Conservation (phyloP, 1,284 basidiomycete genomes). For the Cryptococcus sp. region DNA sequence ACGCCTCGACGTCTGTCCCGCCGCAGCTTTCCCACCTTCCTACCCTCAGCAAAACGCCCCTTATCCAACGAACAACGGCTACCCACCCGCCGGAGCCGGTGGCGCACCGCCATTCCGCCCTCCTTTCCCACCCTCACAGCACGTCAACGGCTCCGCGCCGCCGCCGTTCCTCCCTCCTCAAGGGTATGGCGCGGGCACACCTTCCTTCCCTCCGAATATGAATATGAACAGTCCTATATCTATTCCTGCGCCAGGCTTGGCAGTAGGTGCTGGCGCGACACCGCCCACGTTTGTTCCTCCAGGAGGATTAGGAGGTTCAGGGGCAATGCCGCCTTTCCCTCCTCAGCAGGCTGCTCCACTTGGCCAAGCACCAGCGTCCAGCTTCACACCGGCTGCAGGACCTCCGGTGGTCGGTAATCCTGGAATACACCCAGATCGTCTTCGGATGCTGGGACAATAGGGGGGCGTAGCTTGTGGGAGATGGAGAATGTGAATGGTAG, state of each 20-base stretch:
- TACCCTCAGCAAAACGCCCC: too few relatives aligned
- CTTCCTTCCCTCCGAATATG: conserved; percentile 7
- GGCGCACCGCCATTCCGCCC: conserved; percentile 52
- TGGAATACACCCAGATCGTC: conserved; percentile 80
- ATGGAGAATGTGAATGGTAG: too few relatives aligned
- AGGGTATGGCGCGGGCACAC: conserved; percentile 14
- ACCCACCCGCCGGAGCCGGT: conserved; percentile 27
- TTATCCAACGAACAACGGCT: conserved; percentile 6
- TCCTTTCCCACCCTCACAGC: conserved; percentile 18
- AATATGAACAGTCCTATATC: background rate
- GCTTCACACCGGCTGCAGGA: conserved; percentile 31
- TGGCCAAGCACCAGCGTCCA: conserved; percentile 26
- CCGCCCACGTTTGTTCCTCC: conserved; percentile 9
- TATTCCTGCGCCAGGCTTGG: background rate
- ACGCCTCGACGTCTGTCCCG: background rate
- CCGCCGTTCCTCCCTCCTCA: conserved; percentile 13
- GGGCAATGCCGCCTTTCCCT: background rate
- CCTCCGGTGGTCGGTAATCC: conserved; percentile 33
- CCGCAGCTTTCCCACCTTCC: background rate
- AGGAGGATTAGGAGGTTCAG: background rate
- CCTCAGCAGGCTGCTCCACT: conserved; percentile 24
- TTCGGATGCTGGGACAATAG: conserved; percentile 70
- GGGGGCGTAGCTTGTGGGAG: background rate
- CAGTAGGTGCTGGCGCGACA: background rate
- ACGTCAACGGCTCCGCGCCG: conserved; percentile 35